Conservation (phyloP, 202 grass and related monocot species). For the Carex arenaria region DNA sequence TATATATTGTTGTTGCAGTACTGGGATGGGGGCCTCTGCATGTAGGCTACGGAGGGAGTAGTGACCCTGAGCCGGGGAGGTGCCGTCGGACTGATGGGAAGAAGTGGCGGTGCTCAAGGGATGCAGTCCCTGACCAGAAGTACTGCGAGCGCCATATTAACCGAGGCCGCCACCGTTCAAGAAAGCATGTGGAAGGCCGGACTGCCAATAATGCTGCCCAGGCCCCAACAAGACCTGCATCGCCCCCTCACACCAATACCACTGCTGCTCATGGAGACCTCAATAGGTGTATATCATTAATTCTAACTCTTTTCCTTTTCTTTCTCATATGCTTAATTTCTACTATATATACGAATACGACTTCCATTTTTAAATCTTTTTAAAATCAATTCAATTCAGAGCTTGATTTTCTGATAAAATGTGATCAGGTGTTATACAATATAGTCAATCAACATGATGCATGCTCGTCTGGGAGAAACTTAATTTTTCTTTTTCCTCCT, state of each 20-base stretch:
- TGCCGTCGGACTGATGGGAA: conserved; percentile 85
- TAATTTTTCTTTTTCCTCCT: background rate
- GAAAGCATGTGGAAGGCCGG: conserved; percentile 98
- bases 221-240: conserved; percentile 22
- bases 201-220: conserved; percentile 25
- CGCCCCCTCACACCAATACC: conserved; percentile 18
- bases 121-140: conserved; percentile 70
- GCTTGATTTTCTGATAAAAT: too few species aligned
- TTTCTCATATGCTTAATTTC: background rate
- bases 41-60: conserved; percentile 22
- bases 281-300: background rate
- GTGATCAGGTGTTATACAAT: too few species aligned
- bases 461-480: background rate
- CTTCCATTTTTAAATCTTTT: background rate
- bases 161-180: conserved; percentile 74
- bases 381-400: too few species aligned
- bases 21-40: conserved; percentile 54
- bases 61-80: conserved; percentile 71
- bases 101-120: conserved; percentile 88
- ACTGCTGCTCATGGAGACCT: background rate
- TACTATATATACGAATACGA: background rate
- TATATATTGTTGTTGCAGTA: conserved; percentile 32
- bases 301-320: background rate
- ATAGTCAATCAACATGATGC: background rate
- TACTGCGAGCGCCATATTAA: conserved; percentile 95